These are phyloP conservation scores for Pythium aquatile DNA, from an alignment of 352 stramenopile genomes.

Conservation along the genomic window DNA sequence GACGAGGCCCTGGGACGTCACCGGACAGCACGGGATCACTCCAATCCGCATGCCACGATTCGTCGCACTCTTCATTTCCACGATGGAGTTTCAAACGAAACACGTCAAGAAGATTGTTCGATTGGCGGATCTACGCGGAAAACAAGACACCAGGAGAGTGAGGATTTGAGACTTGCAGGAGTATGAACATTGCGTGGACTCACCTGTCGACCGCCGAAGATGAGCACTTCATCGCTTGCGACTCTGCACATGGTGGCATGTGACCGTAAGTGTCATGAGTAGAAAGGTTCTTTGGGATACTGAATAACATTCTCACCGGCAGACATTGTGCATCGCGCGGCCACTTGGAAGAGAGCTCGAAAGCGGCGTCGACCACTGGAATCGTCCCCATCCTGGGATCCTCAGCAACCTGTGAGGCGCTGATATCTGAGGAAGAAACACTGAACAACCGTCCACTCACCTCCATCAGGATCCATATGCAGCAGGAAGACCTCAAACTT, in stretches of 20 bases:
- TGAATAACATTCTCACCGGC: constrained; percentile 28
- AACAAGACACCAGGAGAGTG: neutral
- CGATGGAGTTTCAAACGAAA: constrained; percentile 32
- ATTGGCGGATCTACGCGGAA: constrained; percentile 52
- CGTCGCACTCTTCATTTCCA: constrained; percentile 8
- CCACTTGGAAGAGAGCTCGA: constrained; percentile 32
- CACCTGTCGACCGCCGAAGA: constrained; percentile 72
- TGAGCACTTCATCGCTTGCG: constrained; percentile 34
- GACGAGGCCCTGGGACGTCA: constrained; percentile 38
- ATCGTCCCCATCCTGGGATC: constrained; percentile 22
- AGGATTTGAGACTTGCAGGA: neutral
- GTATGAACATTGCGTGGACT: neutral
- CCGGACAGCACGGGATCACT: constrained; percentile 34
- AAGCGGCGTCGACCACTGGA: constrained; percentile 56
- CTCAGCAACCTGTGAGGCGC: neutral
- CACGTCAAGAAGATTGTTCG: constrained; percentile 56
- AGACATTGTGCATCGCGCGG: constrained; percentile 54
- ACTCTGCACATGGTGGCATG: constrained; percentile 5
- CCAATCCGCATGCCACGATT: constrained; percentile 35
- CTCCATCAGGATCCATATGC: constrained; percentile 31
- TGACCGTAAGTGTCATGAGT: too few relatives aligned
- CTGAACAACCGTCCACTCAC: constrained; percentile 14
- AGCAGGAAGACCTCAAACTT: constrained; percentile 26
- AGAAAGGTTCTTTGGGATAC: neutral
- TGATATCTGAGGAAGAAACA: too few relatives aligned